A percentile compares a stretch with the other conserved stretches of the same genome.
These are phyloP conservation scores for Petasospora rhodanensis DNA, from an alignment of 1,139 yeast species.

Conservation along the genomic window DNA sequence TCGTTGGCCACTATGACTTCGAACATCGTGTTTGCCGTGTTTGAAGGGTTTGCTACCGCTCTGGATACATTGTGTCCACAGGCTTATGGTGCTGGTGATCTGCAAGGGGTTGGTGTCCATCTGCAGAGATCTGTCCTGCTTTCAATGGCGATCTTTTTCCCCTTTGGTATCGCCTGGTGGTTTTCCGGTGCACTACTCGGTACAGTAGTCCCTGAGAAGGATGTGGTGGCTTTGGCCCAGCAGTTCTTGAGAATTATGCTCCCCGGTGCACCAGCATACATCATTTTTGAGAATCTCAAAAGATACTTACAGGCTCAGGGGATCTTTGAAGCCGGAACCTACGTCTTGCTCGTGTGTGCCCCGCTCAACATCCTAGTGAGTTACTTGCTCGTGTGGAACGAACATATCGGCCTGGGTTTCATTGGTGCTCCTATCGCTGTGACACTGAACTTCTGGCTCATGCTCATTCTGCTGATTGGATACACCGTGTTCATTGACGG, in stretches of 20 bases:
- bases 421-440: slow-evolving; percentile 75
- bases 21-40: slow-evolving; percentile 67
- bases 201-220: slow-evolving; percentile 44
- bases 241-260: slow-evolving; percentile 49
- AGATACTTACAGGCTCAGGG: slow-evolving; percentile 76
- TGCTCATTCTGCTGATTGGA: slow-evolving; percentile 48
- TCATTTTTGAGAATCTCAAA: slow-evolving; percentile 67
- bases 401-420: slow-evolving; percentile 55
- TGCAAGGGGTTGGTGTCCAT: slow-evolving; percentile 58
- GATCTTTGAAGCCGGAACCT: slow-evolving; percentile 75
- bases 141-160: slow-evolving; percentile 50
- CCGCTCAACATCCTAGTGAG: slow-evolving; percentile 64
- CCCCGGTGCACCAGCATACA: slow-evolving; percentile 68
- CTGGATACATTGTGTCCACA: slow-evolving; percentile 76
- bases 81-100: slow-evolving; percentile 66
- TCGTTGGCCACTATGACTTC: slow-evolving; percentile 73
- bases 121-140: slow-evolving; percentile 60
- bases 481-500: slow-evolving; percentile 63
- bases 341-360: slow-evolving; percentile 61
- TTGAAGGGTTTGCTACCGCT: slow-evolving; percentile 72
- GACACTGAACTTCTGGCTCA: slow-evolving; percentile 65
- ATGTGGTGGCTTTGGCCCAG: slow-evolving; percentile 52
- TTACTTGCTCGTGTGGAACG: slow-evolving; percentile 60
- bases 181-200: slow-evolving; percentile 42
- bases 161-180: slow-evolving; percentile 57